Evolutionary conservation across 805 yeast genomes (phyloP).

Genomic region (Metschnikowia baotianmanensis): DNA sequence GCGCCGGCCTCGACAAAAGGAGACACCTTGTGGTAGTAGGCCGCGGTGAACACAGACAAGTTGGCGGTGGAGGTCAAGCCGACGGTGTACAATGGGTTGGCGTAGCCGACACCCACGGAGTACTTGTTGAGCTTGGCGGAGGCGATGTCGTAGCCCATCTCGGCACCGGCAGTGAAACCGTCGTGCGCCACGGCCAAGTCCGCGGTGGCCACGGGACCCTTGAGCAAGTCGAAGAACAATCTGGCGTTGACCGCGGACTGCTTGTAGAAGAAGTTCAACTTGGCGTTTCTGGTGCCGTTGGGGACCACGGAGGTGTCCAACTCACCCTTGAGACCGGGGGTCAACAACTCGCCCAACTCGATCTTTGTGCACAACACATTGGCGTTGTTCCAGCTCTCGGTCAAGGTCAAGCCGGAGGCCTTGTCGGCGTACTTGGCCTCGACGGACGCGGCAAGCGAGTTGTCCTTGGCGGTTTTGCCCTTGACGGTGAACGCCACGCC

Average conservation of each 20-base stretch:
- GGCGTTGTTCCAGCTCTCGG: conserved; percentile 98
- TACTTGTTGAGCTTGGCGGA: conserved; percentile 91
- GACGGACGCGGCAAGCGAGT: conserved; percentile 80
- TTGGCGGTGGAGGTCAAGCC: conserved; percentile 83
- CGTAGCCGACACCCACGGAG: conserved; percentile 91
- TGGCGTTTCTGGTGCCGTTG: conserved; percentile 78
- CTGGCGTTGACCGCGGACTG: conserved; percentile 93
- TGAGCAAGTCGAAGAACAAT: conserved; percentile 90
- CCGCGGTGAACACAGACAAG: conserved; percentile 87
- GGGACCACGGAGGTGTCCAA: conserved; percentile 86
- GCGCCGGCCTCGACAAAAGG: conserved; percentile 96
- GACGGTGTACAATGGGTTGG: conserved; percentile 81
- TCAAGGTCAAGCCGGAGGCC: conserved; percentile 85
- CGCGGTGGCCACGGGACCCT: conserved; percentile 95
- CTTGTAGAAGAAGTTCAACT: conserved; percentile 83
- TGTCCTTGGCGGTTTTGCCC: conserved; percentile 81
- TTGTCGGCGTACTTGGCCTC: conserved; percentile 94
- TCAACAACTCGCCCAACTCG: conserved; percentile 85
- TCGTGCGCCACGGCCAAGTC: conserved; percentile 94
- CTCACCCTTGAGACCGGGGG: conserved; percentile 94
- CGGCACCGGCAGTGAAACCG: conserved; percentile 96
- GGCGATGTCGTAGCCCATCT: conserved; percentile 93
- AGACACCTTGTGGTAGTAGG: conserved; percentile 94
- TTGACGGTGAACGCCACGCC: conserved; percentile 93
- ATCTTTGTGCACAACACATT: conserved; percentile 89